Evolutionary conservation across 345 rosid genomes (phyloP).

Genomic region (Linum lewisii): DNA sequence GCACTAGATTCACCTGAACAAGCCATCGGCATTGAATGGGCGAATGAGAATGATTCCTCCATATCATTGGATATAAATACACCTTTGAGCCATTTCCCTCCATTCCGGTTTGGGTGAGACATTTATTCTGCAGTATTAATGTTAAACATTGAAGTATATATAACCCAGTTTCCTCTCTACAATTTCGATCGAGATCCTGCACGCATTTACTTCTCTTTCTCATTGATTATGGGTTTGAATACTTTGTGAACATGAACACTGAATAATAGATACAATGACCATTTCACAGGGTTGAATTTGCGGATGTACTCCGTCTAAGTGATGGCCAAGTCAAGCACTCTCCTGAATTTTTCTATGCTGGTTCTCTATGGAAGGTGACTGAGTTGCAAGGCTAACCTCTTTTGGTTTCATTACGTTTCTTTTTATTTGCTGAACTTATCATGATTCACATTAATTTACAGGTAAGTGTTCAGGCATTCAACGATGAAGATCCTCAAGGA

Average conservation of each 20-base stretch:
- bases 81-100: slow-evolving; percentile 93
- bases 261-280: slow-evolving; percentile 2
- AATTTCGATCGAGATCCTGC: not conserved
- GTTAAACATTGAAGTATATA: not conserved
- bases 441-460: slow-evolving; percentile 21
- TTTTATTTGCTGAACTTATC: slow-evolving; percentile 11
- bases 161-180: not conserved
- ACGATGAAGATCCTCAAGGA: slow-evolving; percentile 97
- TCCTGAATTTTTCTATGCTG: slow-evolving; percentile 82
- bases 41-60: slow-evolving; percentile 48
- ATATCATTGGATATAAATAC: slow-evolving; percentile 89
- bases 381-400: not conserved
- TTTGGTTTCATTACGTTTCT: not conserved
- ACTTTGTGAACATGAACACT: not conserved
- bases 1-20: slow-evolving; percentile 59
- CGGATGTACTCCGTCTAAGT: slow-evolving; percentile 76
- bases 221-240: no score
- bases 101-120: slow-evolving; percentile 91
- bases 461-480: slow-evolving; percentile 94
- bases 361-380: slow-evolving; percentile 97
- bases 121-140: slow-evolving; percentile 6
- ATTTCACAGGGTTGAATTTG: slow-evolving; percentile 63
- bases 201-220: no score
- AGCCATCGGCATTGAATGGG: slow-evolving; percentile 66
- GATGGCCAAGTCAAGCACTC: slow-evolving; percentile 99